Evolutionary conservation across 2,329 filamentous ascomycete species (phyloP).

Genomic region (Trichoderma atrobrunneum): DNA sequence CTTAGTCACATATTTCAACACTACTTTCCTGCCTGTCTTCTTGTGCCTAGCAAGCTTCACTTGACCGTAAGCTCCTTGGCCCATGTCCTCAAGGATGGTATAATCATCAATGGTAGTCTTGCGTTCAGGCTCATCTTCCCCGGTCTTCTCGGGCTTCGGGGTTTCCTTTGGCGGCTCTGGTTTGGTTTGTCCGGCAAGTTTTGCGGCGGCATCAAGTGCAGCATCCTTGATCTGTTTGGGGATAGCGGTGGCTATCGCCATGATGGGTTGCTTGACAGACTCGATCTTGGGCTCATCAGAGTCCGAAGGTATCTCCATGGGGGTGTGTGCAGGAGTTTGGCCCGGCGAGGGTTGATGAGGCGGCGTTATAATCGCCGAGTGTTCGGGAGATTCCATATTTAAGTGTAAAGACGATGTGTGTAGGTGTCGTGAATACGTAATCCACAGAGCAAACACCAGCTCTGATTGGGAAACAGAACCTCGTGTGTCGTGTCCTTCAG

Average conservation of each 20-base stretch:
- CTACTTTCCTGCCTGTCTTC: constrained; percentile 75
- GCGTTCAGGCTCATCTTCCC: constrained; percentile 39
- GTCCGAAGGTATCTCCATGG: constrained; percentile 55
- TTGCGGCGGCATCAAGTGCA: constrained; percentile 54
- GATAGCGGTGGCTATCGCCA: constrained; percentile 46
- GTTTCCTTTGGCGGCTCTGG: constrained; percentile 29
- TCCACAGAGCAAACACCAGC: constrained; percentile 92
- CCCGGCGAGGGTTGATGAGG: constrained; percentile 76
- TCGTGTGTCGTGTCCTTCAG: constrained; percentile 33
- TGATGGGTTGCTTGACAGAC: constrained; percentile 19
- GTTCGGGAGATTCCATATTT: constrained; percentile 57
- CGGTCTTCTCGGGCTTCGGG: constrained; percentile 35
- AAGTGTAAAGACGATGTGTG: constrained; percentile 59
- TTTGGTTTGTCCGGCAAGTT: constrained; percentile 44
- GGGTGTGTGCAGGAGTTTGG: constrained; percentile 59
- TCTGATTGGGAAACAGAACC: constrained; percentile 61
- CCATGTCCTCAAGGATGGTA: constrained; percentile 94
- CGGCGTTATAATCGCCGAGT: constrained; percentile 66
- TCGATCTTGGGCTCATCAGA: constrained; percentile 42
- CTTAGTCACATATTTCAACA: constrained; percentile 98
- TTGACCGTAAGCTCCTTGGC: constrained; percentile 94
- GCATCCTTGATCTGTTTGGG: constrained; percentile 57
- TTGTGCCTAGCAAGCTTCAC: constrained; percentile 92
- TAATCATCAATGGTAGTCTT: constrained; percentile 92
- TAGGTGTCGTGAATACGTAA: constrained; percentile 91